Evolutionary conservation across 225 moss, liverwort and hornwort species (phyloP).

Genomic region (Antitrichia curtipendula): DNA sequence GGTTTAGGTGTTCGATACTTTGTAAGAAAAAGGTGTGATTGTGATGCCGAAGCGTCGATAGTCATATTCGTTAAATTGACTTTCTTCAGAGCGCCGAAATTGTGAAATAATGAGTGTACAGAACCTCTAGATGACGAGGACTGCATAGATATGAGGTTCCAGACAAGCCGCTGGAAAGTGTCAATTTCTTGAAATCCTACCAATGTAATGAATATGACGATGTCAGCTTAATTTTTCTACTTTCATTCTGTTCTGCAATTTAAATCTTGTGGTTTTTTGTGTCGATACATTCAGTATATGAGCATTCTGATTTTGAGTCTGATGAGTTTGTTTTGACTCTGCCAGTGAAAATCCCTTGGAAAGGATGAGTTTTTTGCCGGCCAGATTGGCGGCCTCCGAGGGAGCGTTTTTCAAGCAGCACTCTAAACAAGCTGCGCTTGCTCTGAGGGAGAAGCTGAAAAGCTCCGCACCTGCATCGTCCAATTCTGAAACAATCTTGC

Average conservation of each 20-base stretch:
- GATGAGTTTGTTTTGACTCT: neutral
- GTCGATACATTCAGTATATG: neutral
- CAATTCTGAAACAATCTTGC: neutral
- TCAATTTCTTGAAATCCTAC: neutral
- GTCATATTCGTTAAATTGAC: neutral
- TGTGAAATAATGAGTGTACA: neutral
- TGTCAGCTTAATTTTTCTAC: neutral
- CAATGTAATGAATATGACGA: neutral
- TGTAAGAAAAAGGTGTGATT: neutral
- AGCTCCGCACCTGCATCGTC: neutral
- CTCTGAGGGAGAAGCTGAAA: constrained; percentile 53
- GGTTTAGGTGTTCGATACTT: neutral
- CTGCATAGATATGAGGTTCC: neutral
- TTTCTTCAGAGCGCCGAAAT: neutral
- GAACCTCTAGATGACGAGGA: neutral
- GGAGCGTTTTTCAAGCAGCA: constrained; percentile 70
- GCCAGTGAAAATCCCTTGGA: neutral
- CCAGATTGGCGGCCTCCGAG: constrained; percentile 69
- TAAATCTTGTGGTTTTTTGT: neutral
- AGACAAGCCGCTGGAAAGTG: neutral
- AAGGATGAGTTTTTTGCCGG: constrained; percentile 67
- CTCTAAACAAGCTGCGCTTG: constrained; percentile 60
- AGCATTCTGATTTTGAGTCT: neutral
- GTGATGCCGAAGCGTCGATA: neutral
- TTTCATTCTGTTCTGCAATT: neutral